Base-by-base conservation (phyloP, 352 stramenopile species). In the Phytophthora palmivora region DNA sequence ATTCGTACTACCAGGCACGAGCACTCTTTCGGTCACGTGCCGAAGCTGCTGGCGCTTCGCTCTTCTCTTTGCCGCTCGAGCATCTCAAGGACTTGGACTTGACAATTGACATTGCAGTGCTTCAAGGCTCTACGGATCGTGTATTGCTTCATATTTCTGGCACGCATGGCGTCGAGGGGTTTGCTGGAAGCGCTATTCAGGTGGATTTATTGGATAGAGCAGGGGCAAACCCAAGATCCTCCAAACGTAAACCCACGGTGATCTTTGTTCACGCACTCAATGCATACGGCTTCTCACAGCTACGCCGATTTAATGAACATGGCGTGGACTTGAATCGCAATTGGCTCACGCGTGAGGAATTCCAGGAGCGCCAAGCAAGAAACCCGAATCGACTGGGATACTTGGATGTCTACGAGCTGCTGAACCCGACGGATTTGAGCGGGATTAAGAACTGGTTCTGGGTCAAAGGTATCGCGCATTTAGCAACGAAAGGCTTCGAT, bases 261-360 rank as follows among this genome's bases (percentile, higher is more conserved):
- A 74, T 98, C 11, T 84, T 98, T 16, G 83, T 98, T 8, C 95
- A 98, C 53, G 89, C 91, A 0, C 67, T 98, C 5, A 98, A 98
- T 70, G 87, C 95, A 1, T 97, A 87, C 67, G 95, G 95, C 12
- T 98, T 98, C 71, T 66, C 81, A 1, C 66, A 94, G 53, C 78
- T 97, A 16, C 81, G 95, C 26, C 79, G 94, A 16, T 91, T 88
- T 38, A 98, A 98, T 62, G 94, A 98, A 70, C 75, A 98, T 60
- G 97, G 97, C 63, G 91, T 98, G 18, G 94, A 98, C 68, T 75
- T 98, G 38, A 98, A 98, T 68, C 83, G 93, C 30, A 98, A 98
- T 73, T 94, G 74, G 46, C 74, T 98, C 21, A 82, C 56, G 26
- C 48, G 54, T 0, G 67, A 76, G 12, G 62, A 85, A 41, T 95